Evolutionary conservation across 768 basidiomycete species (phyloP).

Genomic region (Lactarius hatsudake): DNA sequence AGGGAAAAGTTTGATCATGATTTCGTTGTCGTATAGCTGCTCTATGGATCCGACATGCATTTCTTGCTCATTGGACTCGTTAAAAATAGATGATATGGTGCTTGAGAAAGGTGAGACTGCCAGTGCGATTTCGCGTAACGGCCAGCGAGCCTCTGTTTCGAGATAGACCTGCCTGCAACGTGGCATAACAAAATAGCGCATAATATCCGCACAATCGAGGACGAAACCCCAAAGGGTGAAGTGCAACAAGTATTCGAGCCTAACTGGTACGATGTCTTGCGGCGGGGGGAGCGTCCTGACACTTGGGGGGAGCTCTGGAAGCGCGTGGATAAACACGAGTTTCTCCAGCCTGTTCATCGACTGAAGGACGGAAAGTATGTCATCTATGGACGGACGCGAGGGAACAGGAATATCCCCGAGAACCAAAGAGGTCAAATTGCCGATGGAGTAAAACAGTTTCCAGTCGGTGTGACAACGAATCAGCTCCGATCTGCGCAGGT

Average conservation of each 20-base stretch:
- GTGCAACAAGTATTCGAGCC: constrained; percentile 1
- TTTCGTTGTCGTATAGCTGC: background rate
- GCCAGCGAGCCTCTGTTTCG: background rate
- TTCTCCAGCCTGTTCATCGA: constrained; percentile 14
- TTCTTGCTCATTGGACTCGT: constrained; percentile 7
- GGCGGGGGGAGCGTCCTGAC: constrained; percentile 12
- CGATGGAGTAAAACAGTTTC: constrained; percentile 9
- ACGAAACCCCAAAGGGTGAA: constrained; percentile 6
- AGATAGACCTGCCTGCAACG: constrained; percentile 9
- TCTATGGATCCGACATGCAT: constrained; percentile 2
- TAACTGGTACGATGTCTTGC: background rate
- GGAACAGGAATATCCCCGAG: constrained; percentile 2
- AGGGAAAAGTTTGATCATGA: background rate
- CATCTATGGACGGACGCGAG: constrained; percentile 9
- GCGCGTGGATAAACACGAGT: constrained; percentile 5
- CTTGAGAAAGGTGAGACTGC: constrained; percentile 12
- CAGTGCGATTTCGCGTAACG: constrained; percentile 3
- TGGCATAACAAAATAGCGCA: constrained; percentile 14
- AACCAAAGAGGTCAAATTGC: constrained; percentile 13
- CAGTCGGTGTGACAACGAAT: constrained; percentile 12
- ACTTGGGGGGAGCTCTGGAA: constrained; percentile 5
- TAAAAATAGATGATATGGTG: constrained; percentile 16
- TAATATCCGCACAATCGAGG: constrained; percentile 18
- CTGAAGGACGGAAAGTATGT: constrained; percentile 6
- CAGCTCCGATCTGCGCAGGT: constrained; percentile 12